Evolutionary conservation across 1,284 basidiomycete species (phyloP), one percentile per base, ranked within the genome.

Genomic region (Apiotrichum mycotoxinovorans): DNA sequence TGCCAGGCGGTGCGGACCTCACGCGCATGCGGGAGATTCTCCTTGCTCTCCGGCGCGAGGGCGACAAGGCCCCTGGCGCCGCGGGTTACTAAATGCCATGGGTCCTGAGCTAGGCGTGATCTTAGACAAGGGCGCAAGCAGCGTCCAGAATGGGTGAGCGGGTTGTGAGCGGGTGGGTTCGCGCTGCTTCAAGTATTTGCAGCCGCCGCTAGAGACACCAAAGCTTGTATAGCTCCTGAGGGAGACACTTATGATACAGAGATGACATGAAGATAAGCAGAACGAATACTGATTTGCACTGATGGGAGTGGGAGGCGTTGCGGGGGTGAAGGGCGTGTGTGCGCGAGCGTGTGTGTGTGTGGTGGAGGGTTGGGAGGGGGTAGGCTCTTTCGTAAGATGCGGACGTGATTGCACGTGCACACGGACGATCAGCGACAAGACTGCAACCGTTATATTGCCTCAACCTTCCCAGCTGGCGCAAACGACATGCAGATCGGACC

Each of bases 21-120:
- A 80, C 84, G 43, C 83, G 95, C 60, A 92, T 92, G 83, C 95
- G 91, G 79, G 94, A 96, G 74, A 87, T 96, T 45, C 78, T 96
- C 57, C 78, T 96, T 66, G 82, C 88, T 56, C 78, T 97, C 67
- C 88, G 86, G 79, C 82, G 93, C 64, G 91, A 96, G 78, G 93
- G 92, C 40, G 87, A 88, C 58, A 82, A 85, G 62, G 93, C 93
- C 35, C 93, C 93, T 38, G 92, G 92, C 35, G 93, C 93, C 37
- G 89, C 83, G 57, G 93, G 93, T 15, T 96, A 94, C 77, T 96
- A 72, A n/a, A n/a, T n/a, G n/a, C n/a, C n/a, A n/a, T n/a, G n/a
- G n/a, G n/a, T n/a, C n/a, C n/a, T n/a, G n/a, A 48, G 47, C 15
- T 30, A 23, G 46, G 37, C 4, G 10, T 30, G 30, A 25, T 27